Conservation (phyloP, 1,284 basidiomycete species). For the Ganoderma sinense region DNA sequence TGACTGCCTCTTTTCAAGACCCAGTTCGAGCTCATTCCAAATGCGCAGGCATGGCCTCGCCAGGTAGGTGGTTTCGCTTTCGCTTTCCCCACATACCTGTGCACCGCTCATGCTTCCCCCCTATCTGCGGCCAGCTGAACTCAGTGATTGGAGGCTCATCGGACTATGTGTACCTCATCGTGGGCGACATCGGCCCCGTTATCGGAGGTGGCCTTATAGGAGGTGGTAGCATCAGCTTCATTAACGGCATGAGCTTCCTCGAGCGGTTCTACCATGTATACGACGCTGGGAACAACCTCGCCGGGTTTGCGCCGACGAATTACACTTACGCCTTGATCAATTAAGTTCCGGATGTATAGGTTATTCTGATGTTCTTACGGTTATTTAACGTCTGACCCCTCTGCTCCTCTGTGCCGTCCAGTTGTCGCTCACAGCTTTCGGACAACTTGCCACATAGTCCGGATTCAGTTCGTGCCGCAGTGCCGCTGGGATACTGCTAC, state of each 20-base stretch:
- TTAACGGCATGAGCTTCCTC: slow-evolving; percentile 43
- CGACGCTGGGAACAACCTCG: slow-evolving; percentile 56
- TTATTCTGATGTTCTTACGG: not conserved
- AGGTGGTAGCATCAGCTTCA: slow-evolving; percentile 40
- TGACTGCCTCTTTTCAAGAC: not conserved
- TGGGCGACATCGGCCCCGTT: slow-evolving; percentile 31
- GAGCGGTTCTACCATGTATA: slow-evolving; percentile 73
- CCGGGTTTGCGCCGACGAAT: slow-evolving; percentile 53
- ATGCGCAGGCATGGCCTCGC: slow-evolving; percentile 24
- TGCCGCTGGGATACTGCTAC: no score
- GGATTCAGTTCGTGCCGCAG: no score
- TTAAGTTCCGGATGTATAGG: slow-evolving; percentile 25
- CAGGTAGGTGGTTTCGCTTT: not conserved
- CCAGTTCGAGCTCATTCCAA: slow-evolving; percentile 21
- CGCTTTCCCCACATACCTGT: not conserved
- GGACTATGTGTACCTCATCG: slow-evolving; percentile 38
- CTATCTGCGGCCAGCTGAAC: slow-evolving; percentile 38
- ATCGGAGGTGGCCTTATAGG: not conserved
- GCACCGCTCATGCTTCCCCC: not conserved
- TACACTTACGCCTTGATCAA: slow-evolving; percentile 50
- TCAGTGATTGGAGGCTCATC: slow-evolving; percentile 36
- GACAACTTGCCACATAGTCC: no score
- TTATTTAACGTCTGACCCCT: no score
- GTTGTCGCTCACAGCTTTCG: no score
- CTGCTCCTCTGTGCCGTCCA: no score